These are phyloP conservation scores for Fusarium multiceps DNA, from an alignment of 2,329 filamentous ascomycete species.

Conservation along the genomic window DNA sequence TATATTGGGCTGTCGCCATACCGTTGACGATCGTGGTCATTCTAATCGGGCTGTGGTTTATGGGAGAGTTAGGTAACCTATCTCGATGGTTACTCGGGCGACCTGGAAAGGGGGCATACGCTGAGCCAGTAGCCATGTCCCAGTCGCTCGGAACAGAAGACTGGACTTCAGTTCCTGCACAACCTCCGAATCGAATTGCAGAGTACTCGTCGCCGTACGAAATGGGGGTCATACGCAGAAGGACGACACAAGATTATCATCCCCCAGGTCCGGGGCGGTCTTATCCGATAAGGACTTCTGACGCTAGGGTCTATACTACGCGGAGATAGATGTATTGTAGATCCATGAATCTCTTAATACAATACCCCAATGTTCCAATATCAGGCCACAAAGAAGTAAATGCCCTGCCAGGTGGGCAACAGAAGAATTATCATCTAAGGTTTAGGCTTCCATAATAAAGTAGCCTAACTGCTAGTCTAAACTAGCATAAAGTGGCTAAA, in stretches of 20 bases:
- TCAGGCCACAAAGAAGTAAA: neutral
- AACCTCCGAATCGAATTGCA: neutral
- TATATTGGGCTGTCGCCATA: conserved; percentile 62
- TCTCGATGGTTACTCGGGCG: conserved; percentile 46
- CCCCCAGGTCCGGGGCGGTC: neutral
- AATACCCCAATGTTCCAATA: neutral
- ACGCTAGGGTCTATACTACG: neutral
- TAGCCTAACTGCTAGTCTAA: too few relatives aligned
- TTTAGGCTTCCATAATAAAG: too few relatives aligned
- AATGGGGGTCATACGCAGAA: conserved; percentile 15
- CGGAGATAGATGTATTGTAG: neutral
- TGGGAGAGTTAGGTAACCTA: conserved; percentile 55
- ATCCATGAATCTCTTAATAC: neutral
- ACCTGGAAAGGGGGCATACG: conserved; percentile 20
- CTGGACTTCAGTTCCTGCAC: conserved; percentile 7
- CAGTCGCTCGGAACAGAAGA: conserved; percentile 22
- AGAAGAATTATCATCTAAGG: too few relatives aligned
- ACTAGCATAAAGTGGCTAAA: too few relatives aligned
- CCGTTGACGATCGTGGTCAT: conserved; percentile 59
- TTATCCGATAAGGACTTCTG: neutral
- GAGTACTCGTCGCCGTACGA: conserved; percentile 24
- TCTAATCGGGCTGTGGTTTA: conserved; percentile 54
- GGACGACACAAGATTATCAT: conserved; percentile 12
- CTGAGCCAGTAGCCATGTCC: conserved; percentile 14
- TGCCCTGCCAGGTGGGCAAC: neutral